Evolutionary conservation across 352 stramenopile species (phyloP), one percentile per base, ranked within the genome.

Genomic region (Phytophthora capsici): DNA sequence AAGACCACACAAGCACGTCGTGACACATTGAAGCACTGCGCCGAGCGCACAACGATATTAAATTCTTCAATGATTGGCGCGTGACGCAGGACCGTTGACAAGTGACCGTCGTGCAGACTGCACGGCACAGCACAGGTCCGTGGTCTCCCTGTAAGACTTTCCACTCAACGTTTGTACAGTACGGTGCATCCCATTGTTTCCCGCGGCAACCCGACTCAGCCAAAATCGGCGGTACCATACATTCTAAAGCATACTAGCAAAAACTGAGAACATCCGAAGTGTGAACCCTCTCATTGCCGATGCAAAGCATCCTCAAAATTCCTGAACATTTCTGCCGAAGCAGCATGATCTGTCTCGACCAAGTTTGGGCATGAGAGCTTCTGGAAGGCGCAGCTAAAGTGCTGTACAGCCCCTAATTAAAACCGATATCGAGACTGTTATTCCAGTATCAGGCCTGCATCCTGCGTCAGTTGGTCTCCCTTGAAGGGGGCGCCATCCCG

Each of bases 1-100:
- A 22, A 28, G 41, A 14, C 20, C 43, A 49, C 14, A 26, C 43
- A 25, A 36, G 37, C 13, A 25, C 16, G 44, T 44, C 44, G 37
- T 63, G 61, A 58, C 22, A 61, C 55, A 8, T 71, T 71, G 63
- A 71, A 71, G 62, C 62, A 46, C 53, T 48, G 44, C 30, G n/a
- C 19, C 14, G 14, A 17, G 49, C 32, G 55, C 28, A 14, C 28
- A 34, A 34, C 28, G 28, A 34, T 34, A 34, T 34, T 34, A 34
- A 51, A 34, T 41, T 62, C 56, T 71, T 71, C 63, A 66, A 71
- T 61, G 56, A 57, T 62, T 34, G 16, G 56, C 34, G 49, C 10
- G 55, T 70, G 62, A 69, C 54, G 62, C 55, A 66, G 55, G 62
- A 19, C 32, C 37, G 63, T 44, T 62, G 59, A 26, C 48, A 28